phyloP scores from a whole-genome alignment of 1,284 basidiomycete genomes.

The Tilletia caries region DNA sequence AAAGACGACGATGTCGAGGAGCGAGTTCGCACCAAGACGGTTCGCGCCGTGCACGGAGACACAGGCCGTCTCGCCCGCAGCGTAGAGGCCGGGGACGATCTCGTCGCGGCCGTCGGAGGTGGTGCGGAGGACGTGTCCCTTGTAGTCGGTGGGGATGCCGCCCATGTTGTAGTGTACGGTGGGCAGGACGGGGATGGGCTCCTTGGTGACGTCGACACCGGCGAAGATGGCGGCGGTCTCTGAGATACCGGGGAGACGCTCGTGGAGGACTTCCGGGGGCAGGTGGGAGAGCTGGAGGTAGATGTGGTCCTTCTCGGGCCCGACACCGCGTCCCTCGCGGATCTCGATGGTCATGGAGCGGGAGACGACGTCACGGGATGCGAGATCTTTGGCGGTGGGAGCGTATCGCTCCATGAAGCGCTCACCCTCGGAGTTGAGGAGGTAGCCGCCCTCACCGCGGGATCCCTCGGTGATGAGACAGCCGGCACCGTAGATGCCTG shows the following conservation, averaged over 20 bases:
- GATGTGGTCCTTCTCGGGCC: constrained; percentile 96
- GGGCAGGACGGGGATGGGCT: constrained; percentile 68
- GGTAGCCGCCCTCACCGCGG: constrained; percentile 97
- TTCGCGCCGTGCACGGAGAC: constrained; percentile 99
- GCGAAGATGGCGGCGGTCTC: constrained; percentile 99
- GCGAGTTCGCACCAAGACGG: constrained; percentile 97
- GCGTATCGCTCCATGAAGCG: constrained; percentile 99
- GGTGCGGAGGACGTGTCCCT: constrained; percentile 82
- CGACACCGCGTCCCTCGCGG: constrained; percentile 97
- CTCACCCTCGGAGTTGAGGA: constrained; percentile 97
- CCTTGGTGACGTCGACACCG: constrained; percentile 99
- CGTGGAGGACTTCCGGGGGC: constrained; percentile 90
- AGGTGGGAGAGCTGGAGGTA: constrained; percentile 96
- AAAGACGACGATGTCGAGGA: constrained; percentile 98
- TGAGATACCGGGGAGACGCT: constrained; percentile 97
- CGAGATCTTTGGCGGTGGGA: constrained; percentile 97
- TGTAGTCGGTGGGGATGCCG: constrained; percentile 98
- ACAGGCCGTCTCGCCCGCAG: constrained; percentile 96
- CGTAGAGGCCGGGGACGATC: constrained; percentile 93
- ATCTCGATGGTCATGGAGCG: constrained; percentile 99
- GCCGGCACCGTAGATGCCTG: constrained; percentile 98
- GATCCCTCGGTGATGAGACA: constrained; percentile 99
- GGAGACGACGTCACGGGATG: constrained; percentile 98
- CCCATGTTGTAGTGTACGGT: constrained; percentile 67
- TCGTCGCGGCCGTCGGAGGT: constrained; percentile 73